Percentiles rank a stretch among this genome's conserved stretches.
phyloP scores from a whole-genome alignment of 1,284 basidiomycete genomes.

The Gymnopus androsaceus region DNA sequence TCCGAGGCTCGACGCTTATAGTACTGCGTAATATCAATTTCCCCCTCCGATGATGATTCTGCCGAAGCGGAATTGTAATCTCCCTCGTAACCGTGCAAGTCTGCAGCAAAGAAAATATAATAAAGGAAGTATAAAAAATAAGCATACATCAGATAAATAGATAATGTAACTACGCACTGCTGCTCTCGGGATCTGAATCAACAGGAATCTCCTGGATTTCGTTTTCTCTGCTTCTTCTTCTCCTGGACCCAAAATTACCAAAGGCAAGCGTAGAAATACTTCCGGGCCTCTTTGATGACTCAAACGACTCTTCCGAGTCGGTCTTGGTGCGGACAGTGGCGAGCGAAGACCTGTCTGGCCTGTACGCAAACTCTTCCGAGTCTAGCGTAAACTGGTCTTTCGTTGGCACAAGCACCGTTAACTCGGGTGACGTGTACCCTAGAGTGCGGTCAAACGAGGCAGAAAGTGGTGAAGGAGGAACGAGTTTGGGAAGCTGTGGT shows the following conservation, averaged over 20 bases:
- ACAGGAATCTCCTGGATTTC: not conserved
- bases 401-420: not conserved
- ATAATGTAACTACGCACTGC: conserved; percentile 6
- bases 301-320: not conserved
- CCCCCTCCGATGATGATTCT: not conserved
- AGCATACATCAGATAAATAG: not conserved
- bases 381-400: not conserved
- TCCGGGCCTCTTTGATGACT: not conserved
- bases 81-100: conserved; percentile 7
- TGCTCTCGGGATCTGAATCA: conserved; percentile 2
- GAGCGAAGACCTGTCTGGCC: not conserved
- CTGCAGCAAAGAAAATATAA: not conserved
- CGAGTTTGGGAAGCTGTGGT: conserved; percentile 5
- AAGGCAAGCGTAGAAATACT: conserved; percentile 8
- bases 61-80: conserved; percentile 7
- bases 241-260: not conserved
- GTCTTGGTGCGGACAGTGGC: not conserved
- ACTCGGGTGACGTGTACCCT: not conserved
- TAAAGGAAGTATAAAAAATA: not conserved
- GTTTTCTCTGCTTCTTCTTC: not conserved
- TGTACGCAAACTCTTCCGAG: not conserved
- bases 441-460: conserved; percentile 3
- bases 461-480: conserved; percentile 6
- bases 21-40: conserved; percentile 2
- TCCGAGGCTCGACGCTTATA: conserved; percentile 4